Percentiles rank a stretch among this genome's conserved stretches.
Evolutionary conservation across 2,329 filamentous ascomycete genomes (phyloP).

Genomic region (Calonectria fujianensis): DNA sequence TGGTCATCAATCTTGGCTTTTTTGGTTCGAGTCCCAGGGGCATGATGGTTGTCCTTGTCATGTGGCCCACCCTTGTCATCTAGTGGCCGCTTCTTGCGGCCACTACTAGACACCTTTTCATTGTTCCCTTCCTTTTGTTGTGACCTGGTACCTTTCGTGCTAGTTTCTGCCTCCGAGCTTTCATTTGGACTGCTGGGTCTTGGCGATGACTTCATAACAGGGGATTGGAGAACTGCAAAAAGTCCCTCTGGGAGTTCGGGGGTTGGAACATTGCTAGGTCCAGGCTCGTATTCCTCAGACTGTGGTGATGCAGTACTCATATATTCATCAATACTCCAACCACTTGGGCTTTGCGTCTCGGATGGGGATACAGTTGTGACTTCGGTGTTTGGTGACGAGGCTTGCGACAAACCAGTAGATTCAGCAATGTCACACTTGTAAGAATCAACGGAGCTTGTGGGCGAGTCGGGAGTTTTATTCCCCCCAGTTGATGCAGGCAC

Average conservation of each 20-base stretch:
- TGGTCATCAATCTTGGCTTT: constrained; percentile 30
- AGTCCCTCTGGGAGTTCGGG: background rate
- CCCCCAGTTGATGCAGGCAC: background rate
- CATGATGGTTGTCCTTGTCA: constrained; percentile 18
- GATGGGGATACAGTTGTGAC: constrained; percentile 4
- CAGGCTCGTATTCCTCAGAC: background rate
- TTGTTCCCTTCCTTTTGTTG: background rate
- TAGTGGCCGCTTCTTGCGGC: constrained; percentile 17
- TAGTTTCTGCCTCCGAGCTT: background rate
- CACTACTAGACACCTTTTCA: background rate
- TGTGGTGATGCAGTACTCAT: background rate
- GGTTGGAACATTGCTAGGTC: background rate
- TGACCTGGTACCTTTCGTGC: background rate
- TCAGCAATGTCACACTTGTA: background rate
- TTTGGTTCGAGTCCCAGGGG: constrained; percentile 15
- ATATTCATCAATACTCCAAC: background rate
- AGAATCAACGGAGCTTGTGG: background rate
- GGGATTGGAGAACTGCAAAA: background rate
- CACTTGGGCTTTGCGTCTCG: background rate
- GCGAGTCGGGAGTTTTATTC: background rate
- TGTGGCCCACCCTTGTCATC: background rate
- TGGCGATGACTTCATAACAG: background rate
- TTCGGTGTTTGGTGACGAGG: constrained; percentile 1
- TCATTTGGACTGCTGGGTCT: background rate
- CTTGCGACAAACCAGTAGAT: background rate